Evolutionary conservation across 1,284 basidiomycete genomes (phyloP).

Genomic region (Polyporus tsugae): DNA sequence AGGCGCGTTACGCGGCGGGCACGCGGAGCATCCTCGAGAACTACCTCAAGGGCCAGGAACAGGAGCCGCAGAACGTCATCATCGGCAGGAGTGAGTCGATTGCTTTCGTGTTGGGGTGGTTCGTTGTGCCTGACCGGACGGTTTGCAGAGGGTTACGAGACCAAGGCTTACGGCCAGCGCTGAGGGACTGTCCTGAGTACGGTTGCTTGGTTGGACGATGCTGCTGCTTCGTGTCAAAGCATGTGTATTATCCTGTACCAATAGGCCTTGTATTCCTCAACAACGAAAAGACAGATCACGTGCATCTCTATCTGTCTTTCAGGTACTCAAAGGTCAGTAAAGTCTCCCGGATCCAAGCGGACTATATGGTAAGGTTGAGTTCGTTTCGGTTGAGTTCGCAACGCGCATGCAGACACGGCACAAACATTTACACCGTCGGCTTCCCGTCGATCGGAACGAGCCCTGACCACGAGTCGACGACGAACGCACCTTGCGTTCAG

Average conservation of each 20-base stretch:
- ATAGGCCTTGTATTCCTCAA: slow-evolving; percentile 9
- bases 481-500: background rate
- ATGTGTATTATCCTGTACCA: slow-evolving; percentile 24
- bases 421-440: slow-evolving; percentile 8
- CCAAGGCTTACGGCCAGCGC: slow-evolving; percentile 57
- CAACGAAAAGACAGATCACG: background rate
- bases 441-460: background rate
- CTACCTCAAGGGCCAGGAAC: slow-evolving; percentile 74
- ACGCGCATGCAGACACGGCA: background rate
- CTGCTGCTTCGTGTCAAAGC: background rate
- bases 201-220: background rate
- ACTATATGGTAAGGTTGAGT: background rate
- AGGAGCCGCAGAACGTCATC: slow-evolving; percentile 86
- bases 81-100: slow-evolving; percentile 62
- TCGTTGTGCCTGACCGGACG: slow-evolving; percentile 7
- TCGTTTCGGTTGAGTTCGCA: background rate
- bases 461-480: background rate
- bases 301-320: background rate
- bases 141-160: slow-evolving; percentile 60
- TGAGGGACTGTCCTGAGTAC: slow-evolving; percentile 1
- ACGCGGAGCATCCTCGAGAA: slow-evolving; percentile 83
- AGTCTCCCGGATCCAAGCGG: background rate
- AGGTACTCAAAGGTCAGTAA: background rate
- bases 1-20: slow-evolving; percentile 88
- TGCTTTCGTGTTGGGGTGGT: slow-evolving; percentile 30